Evolutionary conservation across 768 basidiomycete genomes (phyloP).

Genomic region (Tylopilus balloui): DNA sequence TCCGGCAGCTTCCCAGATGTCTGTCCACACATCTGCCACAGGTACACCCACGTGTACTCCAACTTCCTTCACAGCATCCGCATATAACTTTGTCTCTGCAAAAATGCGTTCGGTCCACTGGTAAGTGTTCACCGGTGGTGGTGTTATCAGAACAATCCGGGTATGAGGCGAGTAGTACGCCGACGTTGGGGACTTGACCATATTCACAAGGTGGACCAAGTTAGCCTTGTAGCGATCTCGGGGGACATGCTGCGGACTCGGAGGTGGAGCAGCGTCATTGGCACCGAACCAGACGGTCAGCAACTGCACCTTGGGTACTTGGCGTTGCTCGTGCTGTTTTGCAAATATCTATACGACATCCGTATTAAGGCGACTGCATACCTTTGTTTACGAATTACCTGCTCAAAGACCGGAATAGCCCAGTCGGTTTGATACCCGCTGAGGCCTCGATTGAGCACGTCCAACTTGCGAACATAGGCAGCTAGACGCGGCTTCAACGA

Average conservation of each 20-base stretch:
- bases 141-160: conserved; percentile 74
- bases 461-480: conserved; percentile 73
- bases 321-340: conserved; percentile 41
- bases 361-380: not conserved
- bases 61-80: conserved; percentile 61
- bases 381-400: conserved; percentile 38
- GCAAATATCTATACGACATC: conserved; percentile 49
- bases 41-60: conserved; percentile 52
- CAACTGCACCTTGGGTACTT: conserved; percentile 60
- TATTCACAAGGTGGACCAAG: conserved; percentile 54
- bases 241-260: conserved; percentile 73
- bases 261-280: conserved; percentile 74
- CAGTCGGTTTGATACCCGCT: conserved; percentile 86
- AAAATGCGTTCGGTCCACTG: conserved; percentile 56
- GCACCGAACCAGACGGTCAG: conserved; percentile 87
- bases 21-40: conserved; percentile 71
- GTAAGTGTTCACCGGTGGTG: conserved; percentile 74
- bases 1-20: conserved; percentile 71
- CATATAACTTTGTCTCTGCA: conserved; percentile 61
- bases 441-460: conserved; percentile 82
- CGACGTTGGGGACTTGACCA: conserved; percentile 60
- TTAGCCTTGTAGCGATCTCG: conserved; percentile 60
- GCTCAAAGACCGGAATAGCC: conserved; percentile 75
- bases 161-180: conserved; percentile 66
- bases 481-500: conserved; percentile 38